Evolutionary conservation across 1,284 basidiomycete genomes (phyloP), one percentile per base, ranked within the genome.

Genomic region (Thecaphora frezii): DNA sequence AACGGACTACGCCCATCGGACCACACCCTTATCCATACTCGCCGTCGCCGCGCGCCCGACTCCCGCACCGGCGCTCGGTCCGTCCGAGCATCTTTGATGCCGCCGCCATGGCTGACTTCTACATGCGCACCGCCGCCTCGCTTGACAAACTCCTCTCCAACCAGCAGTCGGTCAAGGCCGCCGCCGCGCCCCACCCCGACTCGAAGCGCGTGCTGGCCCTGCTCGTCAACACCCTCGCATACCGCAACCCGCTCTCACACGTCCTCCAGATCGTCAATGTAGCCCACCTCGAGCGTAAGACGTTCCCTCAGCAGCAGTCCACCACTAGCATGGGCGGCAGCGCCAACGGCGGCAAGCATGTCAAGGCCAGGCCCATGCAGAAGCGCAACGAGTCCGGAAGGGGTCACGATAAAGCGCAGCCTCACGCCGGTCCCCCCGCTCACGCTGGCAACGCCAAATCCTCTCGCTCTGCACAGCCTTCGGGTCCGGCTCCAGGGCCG

Each of bases 161-260:
- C 26, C 64, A 71, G 46, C 67, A 61, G 30, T 75, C 73, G 18
- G 61, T 75, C 42, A 75, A 75, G 48, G 69, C 71, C 0, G 54
- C 62, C 7, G 66, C 71, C 0, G 40, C 66, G 2, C 36, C 53
- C 10, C 49, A 60, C 36, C 23, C 52, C 10, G 72, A 76, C 44
- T 54, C 72, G 2, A 70, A 69, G 14, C 59, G 73, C 1, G 52
- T 76, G 12, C 43, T 76, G 19, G 74, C 73, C 1, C 50, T 77
- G 5, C 51, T 71, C 21, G 61, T 73, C 46, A 74, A 73, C 46
- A 55, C 70, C 18, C 37, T 77, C 0, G 67, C 71, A 1, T 77
- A 65, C 41, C 54, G 65, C 1, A 37, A 33, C 14, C 58, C 69
- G 16, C 54, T 76, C 4, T 50, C 44, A 36, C 46, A 49, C 14